Evolutionary conservation across 1,284 basidiomycete genomes (phyloP), one percentile per base, ranked within the genome.

Genomic region (Rhodotorula sp.): DNA sequence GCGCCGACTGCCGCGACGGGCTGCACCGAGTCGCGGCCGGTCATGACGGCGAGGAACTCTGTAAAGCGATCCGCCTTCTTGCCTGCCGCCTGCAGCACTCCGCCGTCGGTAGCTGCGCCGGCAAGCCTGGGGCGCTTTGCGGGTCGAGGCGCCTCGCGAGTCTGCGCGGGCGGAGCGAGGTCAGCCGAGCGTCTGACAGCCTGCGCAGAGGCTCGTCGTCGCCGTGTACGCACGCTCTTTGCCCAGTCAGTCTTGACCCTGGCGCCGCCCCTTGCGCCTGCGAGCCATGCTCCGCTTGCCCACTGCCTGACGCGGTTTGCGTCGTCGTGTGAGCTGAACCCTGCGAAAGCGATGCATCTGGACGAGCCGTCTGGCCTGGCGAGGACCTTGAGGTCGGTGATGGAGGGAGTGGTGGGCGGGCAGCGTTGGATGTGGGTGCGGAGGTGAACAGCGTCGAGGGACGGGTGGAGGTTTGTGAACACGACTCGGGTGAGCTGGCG

Each of bases 381-480:
- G 13, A 94, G 87, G 64, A 98, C 85, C 80, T 91, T 91, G 63
- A 89, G 85, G 81, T 98, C 95, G 8, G 95, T 99, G 67, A 97
- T 85, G 47, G 82, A 84, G 64, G 81, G 83, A 69, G 67, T 69
- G 72, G 72, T 77, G 34, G 64, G 67, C 11, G 77, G 71, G 48
- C 75, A 70, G 62, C 87, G 85, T 62, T 85, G 82, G 77, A 92
- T 88, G 80, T 93, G 89, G 67, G 87, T 84, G 54, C 86, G 85
- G 16, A 95, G 85, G 40, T 85, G 84, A 13, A 83, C 83, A 46
- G 87, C 85, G 0, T 89, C 88, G 40, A 90, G 83, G 78, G 88
- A 89, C 0, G 86, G 78, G 0, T 94, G 94, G 2, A 99, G 82
- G 77, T 93, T 93, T 77, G 92, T 93, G 59, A 97, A 84, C 65